A percentile compares a stretch with the other conserved stretches of the same genome.
Conservation (phyloP, 2,329 filamentous ascomycete species). For the Xylariaceae sp. region DNA sequence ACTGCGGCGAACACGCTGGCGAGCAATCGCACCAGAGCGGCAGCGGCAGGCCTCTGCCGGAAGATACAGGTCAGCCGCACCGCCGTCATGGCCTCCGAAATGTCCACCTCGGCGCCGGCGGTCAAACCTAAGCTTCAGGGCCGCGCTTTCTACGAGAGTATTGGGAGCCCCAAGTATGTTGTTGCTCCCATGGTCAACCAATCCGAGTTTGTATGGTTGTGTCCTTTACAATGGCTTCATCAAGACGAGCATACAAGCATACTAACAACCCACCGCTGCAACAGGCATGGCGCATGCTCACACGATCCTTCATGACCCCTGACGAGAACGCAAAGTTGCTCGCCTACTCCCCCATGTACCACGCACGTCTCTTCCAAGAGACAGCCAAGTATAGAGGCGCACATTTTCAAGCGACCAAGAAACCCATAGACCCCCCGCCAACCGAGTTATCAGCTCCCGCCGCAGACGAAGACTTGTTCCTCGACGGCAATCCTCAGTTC, state of each 20-base stretch:
- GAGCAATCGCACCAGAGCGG: constrained; percentile 11
- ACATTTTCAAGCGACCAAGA: constrained; percentile 71
- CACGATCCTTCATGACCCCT: constrained; percentile 81
- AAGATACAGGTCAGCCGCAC: constrained; percentile 16
- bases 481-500: constrained; percentile 82
- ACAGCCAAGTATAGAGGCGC: constrained; percentile 71
- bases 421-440: constrained; percentile 20
- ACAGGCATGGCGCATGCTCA: constrained; percentile 93
- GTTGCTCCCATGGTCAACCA: constrained; percentile 98
- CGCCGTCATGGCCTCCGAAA: constrained; percentile 21
- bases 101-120: constrained; percentile 3
- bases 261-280: constrained; percentile 7
- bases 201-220: constrained; percentile 80
- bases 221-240: not conserved
- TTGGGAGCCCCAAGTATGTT: constrained; percentile 86
- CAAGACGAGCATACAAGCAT: not conserved
- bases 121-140: constrained; percentile 66
- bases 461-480: constrained; percentile 47
- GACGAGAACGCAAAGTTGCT: constrained; percentile 65
- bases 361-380: constrained; percentile 83
- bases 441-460: constrained; percentile 2
- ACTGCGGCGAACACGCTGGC: not conserved
- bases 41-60: constrained; percentile 18
- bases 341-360: constrained; percentile 94
- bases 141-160: constrained; percentile 88